phyloP scores from a whole-genome alignment of 345 rosid species.

The Orychophragmus violaceus region DNA sequence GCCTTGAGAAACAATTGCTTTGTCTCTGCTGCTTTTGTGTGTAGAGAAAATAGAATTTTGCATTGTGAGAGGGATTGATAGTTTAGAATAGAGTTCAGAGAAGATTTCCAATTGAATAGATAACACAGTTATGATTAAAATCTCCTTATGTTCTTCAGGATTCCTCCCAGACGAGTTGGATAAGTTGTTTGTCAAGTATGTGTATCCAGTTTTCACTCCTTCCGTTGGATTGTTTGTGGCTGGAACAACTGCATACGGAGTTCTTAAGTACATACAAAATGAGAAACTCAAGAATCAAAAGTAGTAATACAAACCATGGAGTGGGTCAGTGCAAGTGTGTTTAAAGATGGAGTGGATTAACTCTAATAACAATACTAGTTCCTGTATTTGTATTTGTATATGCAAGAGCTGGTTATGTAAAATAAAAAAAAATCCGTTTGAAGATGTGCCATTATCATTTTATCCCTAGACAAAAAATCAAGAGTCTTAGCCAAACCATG shows the following conservation, averaged over 20 bases:
- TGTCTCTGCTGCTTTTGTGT: neutral
- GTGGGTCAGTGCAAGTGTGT: neutral
- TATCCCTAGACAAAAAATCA: neutral
- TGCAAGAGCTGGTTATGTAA: constrained; percentile 6
- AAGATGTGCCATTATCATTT: neutral
- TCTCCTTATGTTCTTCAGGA: constrained; percentile 48
- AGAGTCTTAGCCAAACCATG: neutral
- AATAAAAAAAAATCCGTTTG: neutral
- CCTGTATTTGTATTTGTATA: constrained; percentile 15
- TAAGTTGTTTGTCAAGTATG: constrained; percentile 69
- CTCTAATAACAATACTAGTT: neutral
- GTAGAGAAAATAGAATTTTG: too few species aligned
- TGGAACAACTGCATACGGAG: constrained; percentile 62
- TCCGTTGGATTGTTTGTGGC: constrained; percentile 66
- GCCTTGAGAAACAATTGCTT: neutral
- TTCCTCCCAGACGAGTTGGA: constrained; percentile 87
- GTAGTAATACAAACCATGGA: constrained; percentile 26
- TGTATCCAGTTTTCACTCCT: constrained; percentile 82
- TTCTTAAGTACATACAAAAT: constrained; percentile 69
- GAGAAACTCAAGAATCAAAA: constrained; percentile 58
- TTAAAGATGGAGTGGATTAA: neutral
- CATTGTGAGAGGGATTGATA: too few species aligned
- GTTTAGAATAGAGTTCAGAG: neutral
- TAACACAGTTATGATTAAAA: neutral
- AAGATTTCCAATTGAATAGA: too few species aligned